Percentiles rank a stretch among this genome's conserved stretches.
Conservation (phyloP, 2,329 filamentous ascomycete species). For the Trichoderma lentiforme region DNA sequence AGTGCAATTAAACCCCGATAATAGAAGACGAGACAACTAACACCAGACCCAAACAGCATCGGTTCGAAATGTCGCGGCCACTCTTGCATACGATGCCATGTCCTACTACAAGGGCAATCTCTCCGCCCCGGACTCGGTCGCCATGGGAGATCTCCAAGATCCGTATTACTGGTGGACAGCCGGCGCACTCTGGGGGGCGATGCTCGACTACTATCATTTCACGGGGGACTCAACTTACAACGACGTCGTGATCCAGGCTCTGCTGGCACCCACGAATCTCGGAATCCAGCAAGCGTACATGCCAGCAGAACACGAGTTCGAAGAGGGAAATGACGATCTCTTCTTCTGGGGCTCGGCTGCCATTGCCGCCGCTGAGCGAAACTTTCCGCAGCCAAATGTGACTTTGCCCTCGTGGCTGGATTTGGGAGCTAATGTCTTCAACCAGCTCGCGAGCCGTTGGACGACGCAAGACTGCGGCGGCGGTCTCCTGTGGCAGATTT, state of each 20-base stretch:
- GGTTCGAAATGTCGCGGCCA: slow-evolving; percentile 58
- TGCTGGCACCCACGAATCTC: slow-evolving; percentile 53
- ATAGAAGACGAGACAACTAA: neutral
- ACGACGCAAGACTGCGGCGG: slow-evolving; percentile 64
- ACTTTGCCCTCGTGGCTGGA: slow-evolving; percentile 61
- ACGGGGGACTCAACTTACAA: slow-evolving; percentile 63
- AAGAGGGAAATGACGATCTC: slow-evolving; percentile 72
- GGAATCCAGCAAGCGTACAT: slow-evolving; percentile 60
- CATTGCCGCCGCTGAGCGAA: slow-evolving; percentile 65
- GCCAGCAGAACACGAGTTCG: slow-evolving; percentile 51
- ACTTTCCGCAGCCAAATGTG: slow-evolving; percentile 60
- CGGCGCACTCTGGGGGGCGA: slow-evolving; percentile 62
- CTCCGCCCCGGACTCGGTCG: slow-evolving; percentile 44
- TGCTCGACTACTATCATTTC: slow-evolving; percentile 68
- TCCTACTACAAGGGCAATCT: slow-evolving; percentile 62
- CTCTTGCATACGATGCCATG: slow-evolving; percentile 59
- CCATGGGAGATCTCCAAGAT: slow-evolving; percentile 59
- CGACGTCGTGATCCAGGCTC: slow-evolving; percentile 53
- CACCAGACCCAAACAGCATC: slow-evolving; percentile 47
- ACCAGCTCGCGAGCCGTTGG: slow-evolving; percentile 68
- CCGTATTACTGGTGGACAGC: slow-evolving; percentile 70
- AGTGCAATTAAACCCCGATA: no score
- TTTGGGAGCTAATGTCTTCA: slow-evolving; percentile 68
- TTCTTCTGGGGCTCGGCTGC: slow-evolving; percentile 69
- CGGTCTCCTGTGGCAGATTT: slow-evolving; percentile 81